These are phyloP conservation scores for Colletotrichum scovillei DNA, from an alignment of 2,329 filamentous ascomycete species.

Conservation along the genomic window DNA sequence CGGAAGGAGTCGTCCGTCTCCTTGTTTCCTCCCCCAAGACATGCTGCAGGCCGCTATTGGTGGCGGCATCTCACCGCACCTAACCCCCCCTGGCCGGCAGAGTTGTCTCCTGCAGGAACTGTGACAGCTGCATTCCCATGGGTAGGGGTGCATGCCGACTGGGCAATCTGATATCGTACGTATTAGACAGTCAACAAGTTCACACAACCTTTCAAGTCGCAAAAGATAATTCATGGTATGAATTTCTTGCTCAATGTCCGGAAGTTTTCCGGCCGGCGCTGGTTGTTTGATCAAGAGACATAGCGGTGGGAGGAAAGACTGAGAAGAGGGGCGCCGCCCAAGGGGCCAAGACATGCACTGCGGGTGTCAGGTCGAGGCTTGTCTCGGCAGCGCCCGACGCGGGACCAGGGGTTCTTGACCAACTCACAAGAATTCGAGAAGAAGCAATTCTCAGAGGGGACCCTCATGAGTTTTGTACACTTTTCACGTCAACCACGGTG, in stretches of 20 bases:
- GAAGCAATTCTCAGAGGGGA: background rate
- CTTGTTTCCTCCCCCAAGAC: background rate
- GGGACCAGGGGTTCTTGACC: background rate
- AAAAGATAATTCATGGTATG: background rate
- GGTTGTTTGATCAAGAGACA: background rate
- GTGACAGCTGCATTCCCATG: background rate
- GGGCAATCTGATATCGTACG: background rate
- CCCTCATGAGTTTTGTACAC: background rate
- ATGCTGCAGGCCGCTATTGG: background rate
- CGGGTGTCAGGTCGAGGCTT: background rate
- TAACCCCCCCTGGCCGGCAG: background rate
- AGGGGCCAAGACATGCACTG: background rate
- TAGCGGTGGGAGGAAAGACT: background rate
- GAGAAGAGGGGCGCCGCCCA: too few relatives aligned
- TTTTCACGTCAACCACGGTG: background rate
- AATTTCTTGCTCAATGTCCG: too few relatives aligned
- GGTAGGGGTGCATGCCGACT: background rate
- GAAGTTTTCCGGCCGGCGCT: background rate
- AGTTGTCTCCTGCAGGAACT: background rate
- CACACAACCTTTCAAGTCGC: background rate
- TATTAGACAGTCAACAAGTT: background rate
- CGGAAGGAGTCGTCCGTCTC: background rate
- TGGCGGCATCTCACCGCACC: background rate
- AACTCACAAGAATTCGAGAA: background rate
- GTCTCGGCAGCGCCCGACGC: constrained; percentile 11